Percentiles rank a stretch among this genome's conserved stretches.
phyloP scores from a whole-genome alignment of 768 basidiomycete genomes.

The Clathrus columnatus region DNA sequence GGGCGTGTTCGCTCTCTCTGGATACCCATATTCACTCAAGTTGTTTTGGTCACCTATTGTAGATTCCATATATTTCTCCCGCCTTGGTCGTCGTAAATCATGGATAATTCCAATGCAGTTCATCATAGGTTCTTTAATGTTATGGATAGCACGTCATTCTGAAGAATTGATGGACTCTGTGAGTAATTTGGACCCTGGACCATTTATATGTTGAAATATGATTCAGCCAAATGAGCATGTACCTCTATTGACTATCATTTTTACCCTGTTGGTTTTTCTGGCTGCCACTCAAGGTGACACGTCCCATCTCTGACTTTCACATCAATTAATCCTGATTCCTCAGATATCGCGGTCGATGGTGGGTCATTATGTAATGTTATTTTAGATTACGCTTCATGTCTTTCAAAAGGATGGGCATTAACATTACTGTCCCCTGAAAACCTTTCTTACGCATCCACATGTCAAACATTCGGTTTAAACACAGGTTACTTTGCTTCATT shows the following conservation, averaged over 20 bases:
- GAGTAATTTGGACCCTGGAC: constrained; percentile 20
- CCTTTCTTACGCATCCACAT: constrained; percentile 93
- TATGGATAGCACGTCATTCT: constrained; percentile 66
- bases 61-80: constrained; percentile 77
- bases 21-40: constrained; percentile 95
- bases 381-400: constrained; percentile 23
- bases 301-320: constrained; percentile 13
- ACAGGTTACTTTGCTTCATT: constrained; percentile 94
- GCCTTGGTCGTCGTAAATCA: constrained; percentile 88
- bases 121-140: constrained; percentile 77
- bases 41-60: constrained; percentile 96
- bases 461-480: constrained; percentile 95
- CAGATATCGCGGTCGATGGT: constrained; percentile 98
- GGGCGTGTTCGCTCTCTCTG: constrained; percentile 85
- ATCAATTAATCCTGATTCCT: background rate
- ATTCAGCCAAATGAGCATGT: constrained; percentile 76
- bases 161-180: constrained; percentile 75
- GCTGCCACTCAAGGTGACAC: constrained; percentile 88
- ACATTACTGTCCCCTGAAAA: constrained; percentile 88
- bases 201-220: constrained; percentile 8
- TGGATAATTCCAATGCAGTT: constrained; percentile 99
- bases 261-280: constrained; percentile 85
- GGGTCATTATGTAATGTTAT: constrained; percentile 32
- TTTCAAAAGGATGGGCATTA: constrained; percentile 57
- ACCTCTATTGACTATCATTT: constrained; percentile 66